phyloP scores from a whole-genome alignment of 257 asterid genomes.

The Leonotis leonurus region DNA sequence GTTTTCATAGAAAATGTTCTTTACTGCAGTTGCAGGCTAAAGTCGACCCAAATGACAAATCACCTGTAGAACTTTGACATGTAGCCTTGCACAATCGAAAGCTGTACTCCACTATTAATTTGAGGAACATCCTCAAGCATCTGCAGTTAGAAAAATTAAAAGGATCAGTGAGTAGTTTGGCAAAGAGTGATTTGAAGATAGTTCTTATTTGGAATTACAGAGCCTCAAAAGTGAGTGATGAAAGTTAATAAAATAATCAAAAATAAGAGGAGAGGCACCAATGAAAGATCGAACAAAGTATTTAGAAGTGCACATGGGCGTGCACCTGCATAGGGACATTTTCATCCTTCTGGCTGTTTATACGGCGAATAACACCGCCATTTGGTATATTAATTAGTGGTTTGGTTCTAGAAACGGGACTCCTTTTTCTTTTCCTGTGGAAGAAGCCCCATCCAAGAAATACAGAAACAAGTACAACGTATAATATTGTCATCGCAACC shows the following conservation, averaged over 20 bases:
- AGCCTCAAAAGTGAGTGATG: neutral
- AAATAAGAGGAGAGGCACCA: neutral
- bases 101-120: conserved; percentile 74
- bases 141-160: conserved; percentile 31
- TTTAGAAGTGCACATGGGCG: conserved; percentile 11
- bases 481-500: conserved; percentile 63
- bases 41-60: conserved; percentile 10
- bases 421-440: conserved; percentile 49
- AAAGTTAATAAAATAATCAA: neutral
- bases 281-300: neutral
- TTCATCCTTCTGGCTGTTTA: conserved; percentile 75
- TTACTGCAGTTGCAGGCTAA: conserved; percentile 9
- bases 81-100: conserved; percentile 93
- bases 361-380: conserved; percentile 62
- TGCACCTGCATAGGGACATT: conserved; percentile 89
- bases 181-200: neutral
- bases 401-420: conserved; percentile 52
- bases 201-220: neutral
- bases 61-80: conserved; percentile 95
- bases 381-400: conserved; percentile 65
- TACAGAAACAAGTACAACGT: conserved; percentile 56
- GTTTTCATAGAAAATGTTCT: conserved; percentile 6
- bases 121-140: conserved; percentile 93
- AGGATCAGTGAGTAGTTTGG: neutral
- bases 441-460: conserved; percentile 94